phyloP scores from a whole-genome alignment of 2,329 filamentous ascomycete species.

The Sporothrix pallida region DNA sequence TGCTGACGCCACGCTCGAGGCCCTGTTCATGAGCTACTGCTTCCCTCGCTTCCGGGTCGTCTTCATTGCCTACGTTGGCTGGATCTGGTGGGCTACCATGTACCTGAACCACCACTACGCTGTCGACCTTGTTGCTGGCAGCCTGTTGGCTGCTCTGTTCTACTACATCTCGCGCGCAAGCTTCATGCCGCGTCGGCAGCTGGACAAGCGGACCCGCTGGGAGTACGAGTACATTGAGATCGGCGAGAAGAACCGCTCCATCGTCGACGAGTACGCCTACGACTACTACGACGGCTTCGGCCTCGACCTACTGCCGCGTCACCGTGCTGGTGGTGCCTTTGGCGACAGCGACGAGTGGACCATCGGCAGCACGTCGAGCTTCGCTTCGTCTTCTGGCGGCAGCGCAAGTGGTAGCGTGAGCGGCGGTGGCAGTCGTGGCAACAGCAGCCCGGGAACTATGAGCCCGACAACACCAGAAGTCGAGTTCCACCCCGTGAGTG shows the following conservation, averaged over 20 bases:
- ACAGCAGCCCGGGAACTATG: conserved; percentile 56
- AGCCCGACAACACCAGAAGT: conserved; percentile 58
- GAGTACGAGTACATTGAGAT: conserved; percentile 93
- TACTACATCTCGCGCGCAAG: conserved; percentile 83
- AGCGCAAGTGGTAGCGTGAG: conserved; percentile 49
- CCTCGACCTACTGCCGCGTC: conserved; percentile 52
- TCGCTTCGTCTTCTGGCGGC: conserved; percentile 51
- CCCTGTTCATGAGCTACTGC: conserved; percentile 89
- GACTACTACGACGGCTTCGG: conserved; percentile 54
- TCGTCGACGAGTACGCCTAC: conserved; percentile 54
- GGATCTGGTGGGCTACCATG: conserved; percentile 99
- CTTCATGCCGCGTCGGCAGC: conserved; percentile 81
- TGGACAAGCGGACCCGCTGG: conserved; percentile 87
- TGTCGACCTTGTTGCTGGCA: conserved; percentile 86
- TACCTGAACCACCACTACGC: conserved; percentile 97
- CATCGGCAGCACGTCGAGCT: conserved; percentile 80
- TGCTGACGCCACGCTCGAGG: conserved; percentile 85
- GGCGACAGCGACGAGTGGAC: conserved; percentile 87
- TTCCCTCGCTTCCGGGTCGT: conserved; percentile 83
- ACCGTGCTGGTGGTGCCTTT: conserved; percentile 42
- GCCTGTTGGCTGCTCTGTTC: conserved; percentile 74
- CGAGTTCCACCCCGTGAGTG: conserved; percentile 44
- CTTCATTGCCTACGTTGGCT: conserved; percentile 83
- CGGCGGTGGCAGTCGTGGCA: conserved; percentile 55
- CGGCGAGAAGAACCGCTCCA: conserved; percentile 60